Percentiles rank a stretch among this genome's conserved stretches.
These are phyloP conservation scores for Brassica incana DNA, from an alignment of 345 rosid species.

Conservation along the genomic window DNA sequence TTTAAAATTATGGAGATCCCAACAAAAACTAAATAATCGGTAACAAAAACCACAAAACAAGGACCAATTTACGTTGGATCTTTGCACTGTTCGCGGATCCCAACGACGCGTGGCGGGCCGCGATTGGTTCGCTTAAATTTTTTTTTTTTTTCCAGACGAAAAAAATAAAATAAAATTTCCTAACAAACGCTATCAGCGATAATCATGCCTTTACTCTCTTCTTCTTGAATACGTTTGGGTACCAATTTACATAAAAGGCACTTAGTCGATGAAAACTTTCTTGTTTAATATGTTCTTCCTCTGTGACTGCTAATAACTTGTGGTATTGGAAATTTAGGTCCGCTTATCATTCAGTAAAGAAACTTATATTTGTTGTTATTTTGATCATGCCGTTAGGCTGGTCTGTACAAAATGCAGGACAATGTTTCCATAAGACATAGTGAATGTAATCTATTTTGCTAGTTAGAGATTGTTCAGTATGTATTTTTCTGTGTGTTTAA, in stretches of 20 bases:
- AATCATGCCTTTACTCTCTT: neutral
- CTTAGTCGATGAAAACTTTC: neutral
- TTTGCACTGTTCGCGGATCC: too few relatives aligned
- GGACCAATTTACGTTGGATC: too few relatives aligned
- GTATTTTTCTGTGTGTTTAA: too few relatives aligned
- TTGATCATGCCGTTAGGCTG: slow-evolving; percentile 34
- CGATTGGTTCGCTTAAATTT: too few relatives aligned
- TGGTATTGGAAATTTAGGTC: slow-evolving; percentile 11
- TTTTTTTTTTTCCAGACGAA: too few relatives aligned
- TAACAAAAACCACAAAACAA: too few relatives aligned
- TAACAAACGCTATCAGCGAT: too few relatives aligned
- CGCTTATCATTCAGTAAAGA: slow-evolving; percentile 9
- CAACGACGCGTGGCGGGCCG: too few relatives aligned
- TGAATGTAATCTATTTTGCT: slow-evolving; percentile 35
- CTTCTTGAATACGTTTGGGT: neutral
- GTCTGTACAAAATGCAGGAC: slow-evolving; percentile 37
- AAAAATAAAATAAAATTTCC: too few relatives aligned
- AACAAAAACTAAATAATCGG: too few relatives aligned
- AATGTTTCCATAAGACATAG: slow-evolving; percentile 13
- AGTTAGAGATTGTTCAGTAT: neutral
- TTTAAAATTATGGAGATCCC: too few relatives aligned
- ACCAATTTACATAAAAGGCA: neutral
- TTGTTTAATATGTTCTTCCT: neutral
- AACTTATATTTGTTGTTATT: slow-evolving; percentile 20
- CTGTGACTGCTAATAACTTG: slow-evolving; percentile 11